phyloP scores from a whole-genome alignment of 2,329 filamentous ascomycete species.

The Didymella sp. region DNA sequence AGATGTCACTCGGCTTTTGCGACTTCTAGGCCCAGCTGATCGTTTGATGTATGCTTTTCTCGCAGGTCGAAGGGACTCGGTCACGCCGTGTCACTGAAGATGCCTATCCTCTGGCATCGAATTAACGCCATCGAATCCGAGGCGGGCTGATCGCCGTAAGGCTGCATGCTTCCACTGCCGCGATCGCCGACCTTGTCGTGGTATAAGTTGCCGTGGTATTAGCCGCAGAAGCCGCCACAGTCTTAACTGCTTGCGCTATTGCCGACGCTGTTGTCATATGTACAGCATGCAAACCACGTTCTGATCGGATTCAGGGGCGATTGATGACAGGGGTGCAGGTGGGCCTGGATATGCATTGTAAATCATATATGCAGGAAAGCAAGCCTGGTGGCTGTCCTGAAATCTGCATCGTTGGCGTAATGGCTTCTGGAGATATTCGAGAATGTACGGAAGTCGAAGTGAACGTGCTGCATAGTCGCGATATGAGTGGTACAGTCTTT shows the following conservation, averaged over 20 bases:
- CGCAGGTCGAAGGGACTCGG: too few species aligned
- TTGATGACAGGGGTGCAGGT: constrained; percentile 7
- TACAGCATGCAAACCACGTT: not conserved
- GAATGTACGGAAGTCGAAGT: not conserved
- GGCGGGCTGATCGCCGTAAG: not conserved
- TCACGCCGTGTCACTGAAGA: too few species aligned
- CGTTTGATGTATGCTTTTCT: too few species aligned
- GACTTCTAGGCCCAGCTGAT: too few species aligned
- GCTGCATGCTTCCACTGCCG: not conserved
- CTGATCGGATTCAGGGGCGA: constrained; percentile 5
- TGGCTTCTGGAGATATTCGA: not conserved
- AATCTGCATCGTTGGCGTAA: not conserved
- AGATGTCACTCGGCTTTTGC: too few species aligned
- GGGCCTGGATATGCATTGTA: constrained; percentile 7
- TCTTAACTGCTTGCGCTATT: not conserved
- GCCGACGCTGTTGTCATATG: not conserved
- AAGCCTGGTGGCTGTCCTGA: not conserved
- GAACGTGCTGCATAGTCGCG: not conserved
- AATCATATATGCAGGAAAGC: not conserved
- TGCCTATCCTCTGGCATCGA: too few species aligned
- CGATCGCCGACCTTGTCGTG: not conserved
- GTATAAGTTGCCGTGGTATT: not conserved
- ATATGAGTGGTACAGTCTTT: constrained; percentile 4
- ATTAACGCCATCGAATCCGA: not conserved
- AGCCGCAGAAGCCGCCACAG: not conserved